Evolutionary conservation across 1,139 yeast species (phyloP), one percentile per base, ranked within the genome.

Genomic region (Nadsonia starkeyi-henricii): DNA sequence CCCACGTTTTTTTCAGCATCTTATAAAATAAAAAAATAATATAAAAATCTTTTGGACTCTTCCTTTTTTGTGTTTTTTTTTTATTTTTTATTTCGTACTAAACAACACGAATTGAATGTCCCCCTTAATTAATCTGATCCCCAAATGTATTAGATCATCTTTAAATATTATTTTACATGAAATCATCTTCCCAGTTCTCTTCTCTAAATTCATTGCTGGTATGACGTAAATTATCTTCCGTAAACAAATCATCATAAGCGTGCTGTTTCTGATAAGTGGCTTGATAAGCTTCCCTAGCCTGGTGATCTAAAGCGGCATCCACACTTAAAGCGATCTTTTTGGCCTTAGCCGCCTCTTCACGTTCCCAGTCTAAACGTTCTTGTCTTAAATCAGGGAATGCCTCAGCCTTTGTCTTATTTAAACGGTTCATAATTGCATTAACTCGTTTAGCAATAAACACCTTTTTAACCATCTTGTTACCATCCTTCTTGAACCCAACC

Each of bases 181-280:
- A 81, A 55, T 80, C 86, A 48, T 81, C 88, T 57, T 81, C 86
- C 54, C 78, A 78, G 59, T 77, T 77, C 51, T 76, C 81, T 57
- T 69, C 70, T 45, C 81, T 65, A 52, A 71, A 69, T 58, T 78
- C 76, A 57, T 79, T 79, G 55, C 73, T 72, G 43, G 72, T 64
- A 47, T 66, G 71, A 21, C 72, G 65, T 55, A 77, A 58, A 49
- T 68, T 70, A 17, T 75, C 77, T 12, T 71, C 76, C 2, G 70
- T 65, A 52, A 77, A 78, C 48, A 80, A 61, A 54, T 79, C 85
- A 26, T 73, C 80, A 58, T 81, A 81, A 1, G 81, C 69, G 51
- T 69, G 70, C 50, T 68, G 62, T 50, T 62, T 51, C 60, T 66
- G 59, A 57, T 64, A 52, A 47, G 66, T 60, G 33, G 63, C 53